phyloP scores from a whole-genome alignment of 164 flowering plant species.

The Pachysandra terminalis region DNA sequence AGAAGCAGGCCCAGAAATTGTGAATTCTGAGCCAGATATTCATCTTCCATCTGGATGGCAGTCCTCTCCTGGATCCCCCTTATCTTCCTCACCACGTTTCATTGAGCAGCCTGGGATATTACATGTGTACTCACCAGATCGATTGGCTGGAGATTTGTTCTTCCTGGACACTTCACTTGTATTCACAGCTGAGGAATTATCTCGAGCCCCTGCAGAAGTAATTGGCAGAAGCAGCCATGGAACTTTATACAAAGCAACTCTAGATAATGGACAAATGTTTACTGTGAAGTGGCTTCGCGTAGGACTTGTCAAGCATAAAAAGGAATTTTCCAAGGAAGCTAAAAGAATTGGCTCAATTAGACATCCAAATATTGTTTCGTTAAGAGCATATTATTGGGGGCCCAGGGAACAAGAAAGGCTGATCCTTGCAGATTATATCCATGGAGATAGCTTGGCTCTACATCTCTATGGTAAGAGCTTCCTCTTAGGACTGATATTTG shows the following conservation, averaged over 20 bases:
- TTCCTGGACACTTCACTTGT: constrained; percentile 73
- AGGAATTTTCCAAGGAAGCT: constrained; percentile 87
- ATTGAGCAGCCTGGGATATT: constrained; percentile 65
- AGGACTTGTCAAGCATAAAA: constrained; percentile 84
- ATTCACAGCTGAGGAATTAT: constrained; percentile 88
- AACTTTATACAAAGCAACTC: constrained; percentile 86
- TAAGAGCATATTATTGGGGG: constrained; percentile 96
- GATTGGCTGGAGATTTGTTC: constrained; percentile 83
- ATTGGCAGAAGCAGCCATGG: constrained; percentile 99
- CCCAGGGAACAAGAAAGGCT: constrained; percentile 94
- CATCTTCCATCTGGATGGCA: constrained; percentile 52
- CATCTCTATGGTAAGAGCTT: constrained; percentile 87
- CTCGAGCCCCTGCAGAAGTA: constrained; percentile 97
- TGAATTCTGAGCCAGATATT: constrained; percentile 34
- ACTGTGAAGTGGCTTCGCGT: constrained; percentile 96
- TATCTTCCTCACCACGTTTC: constrained; percentile 66
- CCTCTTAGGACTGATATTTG: neutral
- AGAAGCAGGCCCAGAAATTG: constrained; percentile 28
- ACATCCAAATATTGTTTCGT: constrained; percentile 72
- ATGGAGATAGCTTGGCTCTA: constrained; percentile 80
- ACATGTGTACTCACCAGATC: constrained; percentile 92
- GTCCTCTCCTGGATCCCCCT: constrained; percentile 76
- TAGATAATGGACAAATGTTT: constrained; percentile 75
- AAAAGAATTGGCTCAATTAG: constrained; percentile 75
- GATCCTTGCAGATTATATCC: constrained; percentile 72